phyloP scores from a whole-genome alignment of 176 grass and related monocot species.

The Juncus inflexus region DNA sequence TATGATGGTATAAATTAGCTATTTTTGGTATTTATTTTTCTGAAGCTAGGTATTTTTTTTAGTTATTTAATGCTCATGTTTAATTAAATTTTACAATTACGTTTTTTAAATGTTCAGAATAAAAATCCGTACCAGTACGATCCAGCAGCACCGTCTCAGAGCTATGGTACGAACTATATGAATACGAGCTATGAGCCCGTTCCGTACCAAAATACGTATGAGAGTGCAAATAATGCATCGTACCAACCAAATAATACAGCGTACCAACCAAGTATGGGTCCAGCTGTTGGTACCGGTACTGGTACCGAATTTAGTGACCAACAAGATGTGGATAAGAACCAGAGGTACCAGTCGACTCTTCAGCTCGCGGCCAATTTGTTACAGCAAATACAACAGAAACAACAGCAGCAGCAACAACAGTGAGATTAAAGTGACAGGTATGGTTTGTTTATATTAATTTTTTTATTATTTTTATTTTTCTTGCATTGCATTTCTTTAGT shows the following conservation, averaged over 20 bases:
- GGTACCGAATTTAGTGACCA: slow-evolving; percentile 24
- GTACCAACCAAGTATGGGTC: slow-evolving; percentile 32
- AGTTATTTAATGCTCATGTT: neutral
- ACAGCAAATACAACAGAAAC: slow-evolving; percentile 54
- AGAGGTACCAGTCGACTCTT: slow-evolving; percentile 82
- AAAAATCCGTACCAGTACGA: slow-evolving; percentile 36
- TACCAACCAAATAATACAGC: slow-evolving; percentile 29
- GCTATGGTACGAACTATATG: slow-evolving; percentile 10
- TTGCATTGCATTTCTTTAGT: neutral
- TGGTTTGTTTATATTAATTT: slow-evolving; percentile 15
- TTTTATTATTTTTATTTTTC: slow-evolving; percentile 14
- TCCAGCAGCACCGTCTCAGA: slow-evolving; percentile 50
- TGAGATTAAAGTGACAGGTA: slow-evolving; percentile 29
- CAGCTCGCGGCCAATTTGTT: slow-evolving; percentile 80
- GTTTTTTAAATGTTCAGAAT: neutral
- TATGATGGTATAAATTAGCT: slow-evolving; percentile 16
- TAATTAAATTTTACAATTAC: slow-evolving; percentile 4
- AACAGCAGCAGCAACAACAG: slow-evolving; percentile 34
- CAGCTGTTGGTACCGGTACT: slow-evolving; percentile 28
- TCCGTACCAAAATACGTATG: neutral
- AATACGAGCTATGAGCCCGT: slow-evolving; percentile 4
- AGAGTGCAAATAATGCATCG: neutral
- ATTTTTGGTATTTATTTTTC: neutral
- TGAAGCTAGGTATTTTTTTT: neutral
- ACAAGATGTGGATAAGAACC: slow-evolving; percentile 77